Conservation (phyloP, 768 basidiomycete genomes). For the Auricularia auricula-judae region DNA sequence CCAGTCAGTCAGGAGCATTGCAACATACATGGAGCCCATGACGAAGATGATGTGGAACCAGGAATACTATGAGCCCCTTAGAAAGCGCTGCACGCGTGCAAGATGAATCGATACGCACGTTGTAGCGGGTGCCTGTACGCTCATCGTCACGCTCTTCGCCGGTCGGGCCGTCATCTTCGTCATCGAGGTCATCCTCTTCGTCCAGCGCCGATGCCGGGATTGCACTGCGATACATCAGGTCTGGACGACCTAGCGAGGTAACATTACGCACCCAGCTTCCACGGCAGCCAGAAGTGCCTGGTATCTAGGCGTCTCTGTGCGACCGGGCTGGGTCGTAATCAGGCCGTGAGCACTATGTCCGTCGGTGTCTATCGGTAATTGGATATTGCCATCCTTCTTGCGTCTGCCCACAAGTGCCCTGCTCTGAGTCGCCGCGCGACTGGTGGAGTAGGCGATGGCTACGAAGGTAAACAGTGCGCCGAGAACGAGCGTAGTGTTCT, state of each 20-base stretch:
- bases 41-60: conserved; percentile 99
- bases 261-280: conserved; percentile 53
- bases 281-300: conserved; percentile 93
- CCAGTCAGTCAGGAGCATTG: conserved; percentile 96
- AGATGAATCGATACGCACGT: conserved; percentile 40
- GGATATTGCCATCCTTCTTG: conserved; percentile 52
- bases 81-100: neutral
- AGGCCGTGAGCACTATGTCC: conserved; percentile 45
- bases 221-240: conserved; percentile 29
- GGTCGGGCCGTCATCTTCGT: conserved; percentile 35
- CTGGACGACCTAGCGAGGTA: neutral
- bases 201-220: conserved; percentile 86
- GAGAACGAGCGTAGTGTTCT: conserved; percentile 76
- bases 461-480: conserved; percentile 96
- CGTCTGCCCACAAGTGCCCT: conserved; percentile 74
- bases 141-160: conserved; percentile 86
- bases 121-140: conserved; percentile 86
- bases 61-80: conserved; percentile 52
- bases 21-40: conserved; percentile 95
- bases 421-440: conserved; percentile 90
- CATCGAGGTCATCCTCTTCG: conserved; percentile 59
- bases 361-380: conserved; percentile 44
- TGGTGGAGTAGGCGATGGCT: conserved; percentile 96
- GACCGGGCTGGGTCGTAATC: conserved; percentile 74
- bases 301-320: conserved; percentile 80